Evolutionary conservation across 1,139 yeast genomes (phyloP), one percentile per base, ranked within the genome.

Genomic region (Ogataea hybrid): DNA sequence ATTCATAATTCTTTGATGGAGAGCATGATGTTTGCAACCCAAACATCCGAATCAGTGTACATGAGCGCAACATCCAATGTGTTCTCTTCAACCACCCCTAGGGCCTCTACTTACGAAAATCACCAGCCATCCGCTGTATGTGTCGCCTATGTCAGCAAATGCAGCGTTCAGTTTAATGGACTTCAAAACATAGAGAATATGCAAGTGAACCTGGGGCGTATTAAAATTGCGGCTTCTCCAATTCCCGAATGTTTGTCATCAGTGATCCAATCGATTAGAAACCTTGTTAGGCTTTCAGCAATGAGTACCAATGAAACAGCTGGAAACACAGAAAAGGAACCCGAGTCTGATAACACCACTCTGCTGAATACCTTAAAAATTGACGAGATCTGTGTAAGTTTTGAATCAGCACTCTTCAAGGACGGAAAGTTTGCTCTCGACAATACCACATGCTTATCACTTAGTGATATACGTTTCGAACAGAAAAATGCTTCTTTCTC

Each of bases 31-130:
- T 81, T 81, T 53, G 79, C 92, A 0, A 84, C 78, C 41, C 81
- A 76, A 40, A 84, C 83, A 48, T 84, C 85, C 2, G 75, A 79
- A 36, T 81, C 94, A 2, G 73, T 88, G 25, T 88, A 86, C 58
- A 79, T 86, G 90, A 86, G 95, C 62, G 95, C 96, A 1, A 69
- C 80, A 2, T 79, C 83, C 0, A 60, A 60, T 10, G 9, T 28
- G 14, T 49, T 62, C 16, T 57, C 56, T 23, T 50, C 48, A 23
- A 45, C 53, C 2, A 6, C 20, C 7, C 1, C 7, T 1, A 6
- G 20, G 20, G 20, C 20, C 1, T 18, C 20, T 18, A 18, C 20
- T 7, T 6, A 18, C 20, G 20, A 18, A 2, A 8, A 8, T 18
- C 20, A 8, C 7, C 20, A 18, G 6, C 20, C 20, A 4, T 18